phyloP scores from a whole-genome alignment of 352 stramenopile species.

The Pythium phragmiticola region DNA sequence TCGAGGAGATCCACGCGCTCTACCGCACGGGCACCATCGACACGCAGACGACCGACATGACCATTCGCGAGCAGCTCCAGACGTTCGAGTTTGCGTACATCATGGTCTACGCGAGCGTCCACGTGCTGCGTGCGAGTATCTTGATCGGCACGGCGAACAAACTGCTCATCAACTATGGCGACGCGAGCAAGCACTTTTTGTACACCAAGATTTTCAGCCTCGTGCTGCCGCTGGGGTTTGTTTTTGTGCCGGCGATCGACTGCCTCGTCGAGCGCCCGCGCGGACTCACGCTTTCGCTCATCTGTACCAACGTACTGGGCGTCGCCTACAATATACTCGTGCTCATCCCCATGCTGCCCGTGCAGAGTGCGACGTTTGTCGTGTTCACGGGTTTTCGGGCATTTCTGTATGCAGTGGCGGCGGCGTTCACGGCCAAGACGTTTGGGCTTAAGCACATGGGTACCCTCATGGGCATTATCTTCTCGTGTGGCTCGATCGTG shows the following conservation, averaged over 20 bases:
- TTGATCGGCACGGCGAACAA: constrained; percentile 89
- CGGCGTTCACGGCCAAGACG: constrained; percentile 83
- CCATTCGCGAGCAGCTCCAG: constrained; percentile 63
- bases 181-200: constrained; percentile 44
- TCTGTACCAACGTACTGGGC: constrained; percentile 71
- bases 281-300: constrained; percentile 59
- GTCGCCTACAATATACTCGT: constrained; percentile 71
- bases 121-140: constrained; percentile 75
- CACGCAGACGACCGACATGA: constrained; percentile 60
- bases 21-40: constrained; percentile 30
- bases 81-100: constrained; percentile 85
- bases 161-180: constrained; percentile 78
- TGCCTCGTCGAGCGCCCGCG: constrained; percentile 69
- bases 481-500: constrained; percentile 70
- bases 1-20: constrained; percentile 29
- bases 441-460: constrained; percentile 86
- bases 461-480: constrained; percentile 81
- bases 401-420: constrained; percentile 86
- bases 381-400: constrained; percentile 82
- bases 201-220: constrained; percentile 89
- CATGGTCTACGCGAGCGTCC: constrained; percentile 59
- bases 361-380: constrained; percentile 74
- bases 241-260: constrained; percentile 86
- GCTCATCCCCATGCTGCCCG: constrained; percentile 56
- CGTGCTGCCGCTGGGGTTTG: constrained; percentile 75